phyloP scores from a whole-genome alignment of 495 filamentous ascomycete species.

The Talaromyces trachyspermus region DNA sequence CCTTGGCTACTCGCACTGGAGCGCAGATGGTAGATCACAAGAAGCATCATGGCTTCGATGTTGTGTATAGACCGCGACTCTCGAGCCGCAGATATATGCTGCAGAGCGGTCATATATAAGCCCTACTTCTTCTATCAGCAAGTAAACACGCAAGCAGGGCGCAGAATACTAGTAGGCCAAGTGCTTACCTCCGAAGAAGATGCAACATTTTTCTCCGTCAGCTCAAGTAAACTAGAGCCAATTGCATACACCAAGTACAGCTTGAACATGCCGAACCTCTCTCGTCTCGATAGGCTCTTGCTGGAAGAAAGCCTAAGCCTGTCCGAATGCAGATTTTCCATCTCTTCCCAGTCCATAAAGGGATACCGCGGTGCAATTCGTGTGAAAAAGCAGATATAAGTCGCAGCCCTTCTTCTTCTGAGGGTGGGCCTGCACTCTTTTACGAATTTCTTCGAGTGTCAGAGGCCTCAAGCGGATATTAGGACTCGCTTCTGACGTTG shows the following conservation, averaged over 20 bases:
- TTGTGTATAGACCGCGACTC: conserved; percentile 27
- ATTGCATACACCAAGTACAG: conserved; percentile 40
- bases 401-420: conserved; percentile 22
- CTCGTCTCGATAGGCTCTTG: conserved; percentile 12
- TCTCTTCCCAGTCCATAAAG: conserved; percentile 29
- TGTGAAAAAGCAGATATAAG: conserved; percentile 34
- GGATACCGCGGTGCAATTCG: conserved; percentile 30
- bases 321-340: conserved; percentile 25
- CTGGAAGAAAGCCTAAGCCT: conserved; percentile 14
- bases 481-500: conserved; percentile 12
- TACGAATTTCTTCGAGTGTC: conserved; percentile 12
- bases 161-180: too few relatives aligned
- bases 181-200: not conserved
- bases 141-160: too few relatives aligned
- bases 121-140: too few relatives aligned
- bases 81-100: conserved; percentile 23
- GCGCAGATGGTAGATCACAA: conserved; percentile 31
- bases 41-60: conserved; percentile 34
- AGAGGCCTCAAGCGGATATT: conserved; percentile 10
- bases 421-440: conserved; percentile 24
- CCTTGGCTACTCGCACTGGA: conserved; percentile 25
- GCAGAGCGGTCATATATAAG: conserved; percentile 19
- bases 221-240: conserved; percentile 27
- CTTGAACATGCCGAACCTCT: conserved; percentile 31
- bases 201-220: conserved; percentile 26